These are phyloP conservation scores for Tritrichomonas foetus DNA, from an alignment of 208 protist genomes.

Conservation along the genomic window DNA sequence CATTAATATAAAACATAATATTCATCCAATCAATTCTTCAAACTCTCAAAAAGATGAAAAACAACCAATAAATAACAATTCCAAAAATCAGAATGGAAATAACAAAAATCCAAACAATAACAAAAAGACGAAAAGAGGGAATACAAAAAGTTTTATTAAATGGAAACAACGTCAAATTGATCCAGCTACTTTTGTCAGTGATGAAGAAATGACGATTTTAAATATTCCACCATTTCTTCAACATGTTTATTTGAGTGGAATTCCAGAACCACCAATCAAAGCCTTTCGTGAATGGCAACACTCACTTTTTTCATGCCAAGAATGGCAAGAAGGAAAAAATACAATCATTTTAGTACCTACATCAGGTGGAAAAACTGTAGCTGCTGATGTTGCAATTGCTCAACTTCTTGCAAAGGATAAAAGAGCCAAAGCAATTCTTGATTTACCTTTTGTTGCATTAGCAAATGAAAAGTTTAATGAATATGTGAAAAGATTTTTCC, in stretches of 20 bases:
- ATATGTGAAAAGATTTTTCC: neutral
- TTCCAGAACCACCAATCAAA: neutral
- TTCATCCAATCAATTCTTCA: no score
- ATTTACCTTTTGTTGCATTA: neutral
- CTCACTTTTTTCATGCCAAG: neutral
- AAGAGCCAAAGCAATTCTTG: neutral
- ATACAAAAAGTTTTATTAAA: no score
- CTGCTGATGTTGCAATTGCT: slow-evolving; percentile 30
- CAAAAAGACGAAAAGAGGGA: no score
- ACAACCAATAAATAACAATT: no score
- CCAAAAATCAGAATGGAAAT: no score
- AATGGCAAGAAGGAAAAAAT: neutral
- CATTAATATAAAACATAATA: no score
- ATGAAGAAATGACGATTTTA: neutral
- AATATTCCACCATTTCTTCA: neutral
- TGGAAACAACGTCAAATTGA: neutral
- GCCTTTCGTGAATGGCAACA: slow-evolving; percentile 6
- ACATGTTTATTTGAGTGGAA: slow-evolving; percentile 10
- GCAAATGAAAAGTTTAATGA: neutral
- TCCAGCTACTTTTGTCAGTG: neutral
- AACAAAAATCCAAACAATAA: no score
- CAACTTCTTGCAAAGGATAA: neutral
- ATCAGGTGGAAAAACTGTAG: slow-evolving; percentile 30
- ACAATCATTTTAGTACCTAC: neutral
- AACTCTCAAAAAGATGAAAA: no score